Percentiles rank a stretch among this genome's conserved stretches.
Conservation (phyloP, 2,329 filamentous ascomycete species). For the Pestalotiopsis sp. region DNA sequence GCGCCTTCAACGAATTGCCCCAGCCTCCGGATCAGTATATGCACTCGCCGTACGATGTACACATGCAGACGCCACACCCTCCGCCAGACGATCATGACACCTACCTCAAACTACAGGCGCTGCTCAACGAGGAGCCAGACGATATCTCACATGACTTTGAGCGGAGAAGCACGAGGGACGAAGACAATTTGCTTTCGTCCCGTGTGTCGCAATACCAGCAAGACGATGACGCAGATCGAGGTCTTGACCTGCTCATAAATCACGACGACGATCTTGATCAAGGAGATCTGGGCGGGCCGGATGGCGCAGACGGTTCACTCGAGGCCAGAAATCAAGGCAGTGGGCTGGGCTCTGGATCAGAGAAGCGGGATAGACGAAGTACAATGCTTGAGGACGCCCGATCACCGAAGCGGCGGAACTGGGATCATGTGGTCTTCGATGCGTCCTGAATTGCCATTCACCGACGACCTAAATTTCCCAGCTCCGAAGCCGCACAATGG, state of each 20-base stretch:
- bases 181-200: slow-evolving; percentile 19
- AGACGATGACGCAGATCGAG: slow-evolving; percentile 24
- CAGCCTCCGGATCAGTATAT: slow-evolving; percentile 18
- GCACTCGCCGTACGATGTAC: slow-evolving; percentile 24
- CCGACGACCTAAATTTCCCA: no score
- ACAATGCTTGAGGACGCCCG: slow-evolving; percentile 10
- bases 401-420: slow-evolving; percentile 16
- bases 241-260: slow-evolving; percentile 34
- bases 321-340: slow-evolving; percentile 5
- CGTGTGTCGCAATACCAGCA: not conserved
- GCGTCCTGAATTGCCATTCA: not conserved
- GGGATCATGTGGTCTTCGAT: slow-evolving; percentile 17
- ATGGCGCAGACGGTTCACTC: slow-evolving; percentile 9
- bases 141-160: slow-evolving; percentile 16
- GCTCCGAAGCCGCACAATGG: no score
- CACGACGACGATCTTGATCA: slow-evolving; percentile 25
- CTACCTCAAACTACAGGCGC: slow-evolving; percentile 47
- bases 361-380: slow-evolving; percentile 10
- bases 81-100: slow-evolving; percentile 43
- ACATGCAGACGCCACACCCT: slow-evolving; percentile 21
- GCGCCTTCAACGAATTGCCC: slow-evolving; percentile 36
- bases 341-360: not conserved
- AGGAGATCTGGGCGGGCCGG: slow-evolving; percentile 21
- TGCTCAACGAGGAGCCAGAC: slow-evolving; percentile 49
- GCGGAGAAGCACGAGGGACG: not conserved